A percentile compares a stretch with the other conserved stretches of the same genome.
Evolutionary conservation across 2,329 filamentous ascomycete species (phyloP).

Genomic region (Pseudogymnoascus sp.): DNA sequence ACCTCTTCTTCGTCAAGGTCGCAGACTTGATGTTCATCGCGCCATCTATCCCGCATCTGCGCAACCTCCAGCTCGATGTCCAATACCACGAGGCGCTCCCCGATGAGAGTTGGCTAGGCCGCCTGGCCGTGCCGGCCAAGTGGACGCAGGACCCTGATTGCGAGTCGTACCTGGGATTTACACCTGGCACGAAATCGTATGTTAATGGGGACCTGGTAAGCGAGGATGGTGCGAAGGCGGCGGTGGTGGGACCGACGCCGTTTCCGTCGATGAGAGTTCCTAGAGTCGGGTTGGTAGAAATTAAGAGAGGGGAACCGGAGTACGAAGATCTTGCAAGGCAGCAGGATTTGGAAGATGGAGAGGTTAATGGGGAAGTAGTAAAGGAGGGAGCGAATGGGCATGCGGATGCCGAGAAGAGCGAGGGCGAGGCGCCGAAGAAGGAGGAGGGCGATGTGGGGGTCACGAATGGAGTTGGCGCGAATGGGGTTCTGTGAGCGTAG

Average conservation of each 20-base stretch:
- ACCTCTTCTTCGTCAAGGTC: slow-evolving; percentile 62
- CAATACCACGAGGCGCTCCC: slow-evolving; percentile 44
- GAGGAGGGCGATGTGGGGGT: neutral
- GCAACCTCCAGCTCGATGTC: slow-evolving; percentile 45
- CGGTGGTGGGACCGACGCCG: slow-evolving; percentile 43
- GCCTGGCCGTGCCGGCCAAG: slow-evolving; percentile 30
- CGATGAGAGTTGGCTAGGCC: slow-evolving; percentile 11
- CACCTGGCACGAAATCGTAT: slow-evolving; percentile 50
- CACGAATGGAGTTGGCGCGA: neutral
- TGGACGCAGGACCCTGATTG: slow-evolving; percentile 52
- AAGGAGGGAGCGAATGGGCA: neutral
- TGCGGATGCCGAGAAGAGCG: neutral
- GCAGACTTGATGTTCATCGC: slow-evolving; percentile 54
- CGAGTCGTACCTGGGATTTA: slow-evolving; percentile 43
- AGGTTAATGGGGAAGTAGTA: neutral
- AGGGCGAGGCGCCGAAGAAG: neutral
- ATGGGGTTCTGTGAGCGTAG: neutral
- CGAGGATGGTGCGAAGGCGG: slow-evolving; percentile 41
- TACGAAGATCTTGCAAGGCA: slow-evolving; percentile 44
- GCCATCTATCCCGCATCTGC: slow-evolving; percentile 50
- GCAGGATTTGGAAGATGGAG: slow-evolving; percentile 29
- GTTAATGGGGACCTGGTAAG: slow-evolving; percentile 45
- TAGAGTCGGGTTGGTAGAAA: slow-evolving; percentile 38
- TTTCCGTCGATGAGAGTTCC: slow-evolving; percentile 48
- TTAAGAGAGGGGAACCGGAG: slow-evolving; percentile 45